A percentile compares a stretch with the other conserved stretches of the same genome.
phyloP scores from a whole-genome alignment of 768 basidiomycete genomes.

The Pleurotus giganteus region DNA sequence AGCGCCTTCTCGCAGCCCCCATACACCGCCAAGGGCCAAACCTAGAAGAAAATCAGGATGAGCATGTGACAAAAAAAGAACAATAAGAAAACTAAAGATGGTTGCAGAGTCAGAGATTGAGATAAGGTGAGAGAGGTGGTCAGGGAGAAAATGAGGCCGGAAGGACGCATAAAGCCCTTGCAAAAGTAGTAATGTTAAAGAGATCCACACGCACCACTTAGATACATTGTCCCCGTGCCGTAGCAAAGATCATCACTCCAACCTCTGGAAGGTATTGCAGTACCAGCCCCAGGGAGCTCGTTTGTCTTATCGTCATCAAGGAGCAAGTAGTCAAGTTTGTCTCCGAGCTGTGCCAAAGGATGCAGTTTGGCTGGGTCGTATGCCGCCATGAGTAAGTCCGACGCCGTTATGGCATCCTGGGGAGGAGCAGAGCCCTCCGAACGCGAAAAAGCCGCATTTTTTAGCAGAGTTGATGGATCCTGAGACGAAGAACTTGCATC shows the following conservation, averaged over 20 bases:
- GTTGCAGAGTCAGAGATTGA: slow-evolving; percentile 38
- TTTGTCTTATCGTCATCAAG: slow-evolving; percentile 96
- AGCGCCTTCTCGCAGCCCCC: slow-evolving; percentile 96
- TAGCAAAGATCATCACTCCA: slow-evolving; percentile 99
- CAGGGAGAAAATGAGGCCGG: slow-evolving; percentile 46
- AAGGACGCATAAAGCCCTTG: slow-evolving; percentile 36
- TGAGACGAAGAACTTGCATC: slow-evolving; percentile 40
- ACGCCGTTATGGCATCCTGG: slow-evolving; percentile 71
- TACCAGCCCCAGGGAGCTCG: slow-evolving; percentile 84
- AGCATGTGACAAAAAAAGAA: slow-evolving; percentile 77
- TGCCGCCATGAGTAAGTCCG: slow-evolving; percentile 81
- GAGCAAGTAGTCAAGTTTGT: slow-evolving; percentile 92
- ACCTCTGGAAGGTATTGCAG: slow-evolving; percentile 91
- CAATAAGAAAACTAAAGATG: slow-evolving; percentile 76
- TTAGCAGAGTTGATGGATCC: slow-evolving; percentile 44
- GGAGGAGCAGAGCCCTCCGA: slow-evolving; percentile 36
- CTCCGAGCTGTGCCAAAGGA: slow-evolving; percentile 88
- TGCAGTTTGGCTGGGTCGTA: slow-evolving; percentile 94
- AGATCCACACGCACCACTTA: slow-evolving; percentile 79
- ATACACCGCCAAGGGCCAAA: slow-evolving; percentile 89
- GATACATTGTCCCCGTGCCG: slow-evolving; percentile 98
- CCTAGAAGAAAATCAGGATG: slow-evolving; percentile 68
- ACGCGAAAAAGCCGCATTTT: slow-evolving; percentile 47
- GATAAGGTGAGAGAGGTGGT: slow-evolving; percentile 65
- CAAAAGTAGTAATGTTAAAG: slow-evolving; percentile 62